Evolutionary conservation across 1,284 basidiomycete genomes (phyloP).

Genomic region (Calocybe gambosa): DNA sequence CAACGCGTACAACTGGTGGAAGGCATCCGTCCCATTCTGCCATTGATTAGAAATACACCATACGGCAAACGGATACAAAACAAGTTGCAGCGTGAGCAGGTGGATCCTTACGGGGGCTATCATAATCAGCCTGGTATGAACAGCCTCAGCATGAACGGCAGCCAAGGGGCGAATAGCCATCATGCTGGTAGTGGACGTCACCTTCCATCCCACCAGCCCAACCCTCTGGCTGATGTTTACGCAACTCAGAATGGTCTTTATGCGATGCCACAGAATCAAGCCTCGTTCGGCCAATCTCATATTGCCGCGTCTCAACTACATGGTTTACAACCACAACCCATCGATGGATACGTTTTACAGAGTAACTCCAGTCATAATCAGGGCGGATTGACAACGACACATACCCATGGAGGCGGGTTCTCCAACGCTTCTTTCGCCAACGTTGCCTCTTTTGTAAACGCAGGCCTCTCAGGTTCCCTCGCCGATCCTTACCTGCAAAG

Average conservation of each 20-base stretch:
- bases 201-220: constrained; percentile 47
- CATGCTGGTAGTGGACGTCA: constrained; percentile 40
- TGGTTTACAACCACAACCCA: constrained; percentile 56
- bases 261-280: constrained; percentile 39
- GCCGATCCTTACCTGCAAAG: constrained; percentile 68
- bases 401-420: constrained; percentile 49
- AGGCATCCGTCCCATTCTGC: constrained; percentile 93
- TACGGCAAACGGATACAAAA: constrained; percentile 98
- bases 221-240: constrained; percentile 64
- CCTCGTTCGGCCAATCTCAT: constrained; percentile 46
- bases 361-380: constrained; percentile 59
- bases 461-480: constrained; percentile 45
- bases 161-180: constrained; percentile 45
- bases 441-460: constrained; percentile 52
- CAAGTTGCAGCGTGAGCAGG: constrained; percentile 90
- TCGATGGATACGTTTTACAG: constrained; percentile 75
- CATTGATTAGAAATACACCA: constrained; percentile 93
- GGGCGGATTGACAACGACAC: constrained; percentile 45
- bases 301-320: constrained; percentile 48
- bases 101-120: constrained; percentile 60
- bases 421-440: constrained; percentile 47
- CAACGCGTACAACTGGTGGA: constrained; percentile 87
- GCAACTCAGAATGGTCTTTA: constrained; percentile 58
- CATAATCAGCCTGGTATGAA: constrained; percentile 57
- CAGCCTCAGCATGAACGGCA: constrained; percentile 43